Percentiles rank a stretch among this genome's conserved stretches.
Conservation (phyloP, 2,329 filamentous ascomycete species). For the Leptodontidium sp. region DNA sequence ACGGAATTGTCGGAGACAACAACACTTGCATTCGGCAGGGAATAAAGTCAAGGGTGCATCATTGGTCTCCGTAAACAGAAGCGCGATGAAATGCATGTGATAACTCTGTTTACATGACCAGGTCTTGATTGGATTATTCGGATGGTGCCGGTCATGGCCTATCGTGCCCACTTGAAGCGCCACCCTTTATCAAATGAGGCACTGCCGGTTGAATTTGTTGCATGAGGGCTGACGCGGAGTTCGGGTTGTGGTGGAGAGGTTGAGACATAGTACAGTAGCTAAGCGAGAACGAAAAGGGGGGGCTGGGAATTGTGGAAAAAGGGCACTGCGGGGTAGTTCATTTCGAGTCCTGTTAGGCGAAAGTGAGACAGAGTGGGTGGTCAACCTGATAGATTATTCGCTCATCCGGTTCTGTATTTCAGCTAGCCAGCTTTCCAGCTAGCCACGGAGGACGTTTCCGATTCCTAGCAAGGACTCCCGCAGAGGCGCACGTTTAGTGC, state of each 20-base stretch:
- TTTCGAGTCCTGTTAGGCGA: neutral
- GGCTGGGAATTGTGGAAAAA: neutral
- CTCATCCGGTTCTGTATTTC: neutral
- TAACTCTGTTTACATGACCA: neutral
- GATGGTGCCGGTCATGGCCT: neutral
- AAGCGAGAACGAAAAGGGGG: neutral
- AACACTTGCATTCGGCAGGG: neutral
- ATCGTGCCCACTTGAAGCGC: neutral
- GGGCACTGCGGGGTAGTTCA: neutral
- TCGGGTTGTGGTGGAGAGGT: neutral
- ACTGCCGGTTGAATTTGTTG: neutral
- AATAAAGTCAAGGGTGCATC: neutral
- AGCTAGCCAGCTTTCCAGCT: neutral
- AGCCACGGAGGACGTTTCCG: neutral
- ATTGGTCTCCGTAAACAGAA: conserved; percentile 4
- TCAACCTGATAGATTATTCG: neutral
- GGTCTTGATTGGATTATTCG: neutral
- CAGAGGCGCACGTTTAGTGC: neutral
- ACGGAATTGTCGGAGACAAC: neutral
- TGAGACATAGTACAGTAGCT: neutral
- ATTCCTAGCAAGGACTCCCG: neutral
- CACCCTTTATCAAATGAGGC: neutral
- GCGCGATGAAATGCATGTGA: conserved; percentile 6
- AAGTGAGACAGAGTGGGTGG: neutral
- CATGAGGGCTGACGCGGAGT: neutral